Conservation (phyloP, 1,284 basidiomycete species). For the Rhodotorula sp. region DNA sequence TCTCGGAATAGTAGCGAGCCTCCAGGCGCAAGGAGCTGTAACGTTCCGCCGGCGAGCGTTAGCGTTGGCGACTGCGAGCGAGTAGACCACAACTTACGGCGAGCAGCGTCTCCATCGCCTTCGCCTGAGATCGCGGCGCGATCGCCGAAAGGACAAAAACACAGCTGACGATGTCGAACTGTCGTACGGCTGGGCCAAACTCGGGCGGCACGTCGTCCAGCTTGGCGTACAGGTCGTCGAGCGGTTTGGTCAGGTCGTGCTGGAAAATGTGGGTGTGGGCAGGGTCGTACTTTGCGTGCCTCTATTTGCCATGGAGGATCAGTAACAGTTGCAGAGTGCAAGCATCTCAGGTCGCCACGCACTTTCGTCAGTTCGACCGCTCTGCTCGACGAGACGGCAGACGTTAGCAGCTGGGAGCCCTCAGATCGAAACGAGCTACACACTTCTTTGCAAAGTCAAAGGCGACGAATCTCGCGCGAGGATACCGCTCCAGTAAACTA, state of each 20-base stretch:
- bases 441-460: conserved; percentile 38
- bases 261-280: conserved; percentile 48
- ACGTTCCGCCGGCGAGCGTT: neutral
- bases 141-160: conserved; percentile 51
- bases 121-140: conserved; percentile 45
- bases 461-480: conserved; percentile 20
- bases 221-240: conserved; percentile 6
- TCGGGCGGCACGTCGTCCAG: conserved; percentile 14
- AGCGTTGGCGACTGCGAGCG: too few relatives aligned
- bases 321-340: neutral
- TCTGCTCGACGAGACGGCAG: neutral
- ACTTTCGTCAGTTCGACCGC: conserved; percentile 37
- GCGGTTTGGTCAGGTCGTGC: conserved; percentile 44
- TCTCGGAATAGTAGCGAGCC: conserved; percentile 48
- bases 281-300: conserved; percentile 42
- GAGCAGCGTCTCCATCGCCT: conserved; percentile 40
- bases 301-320: neutral
- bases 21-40: conserved; percentile 40
- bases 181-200: conserved; percentile 21
- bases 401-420: neutral
- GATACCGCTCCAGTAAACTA: conserved; percentile 36
- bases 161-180: conserved; percentile 44
- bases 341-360: neutral
- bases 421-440: neutral
- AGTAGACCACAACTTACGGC: conserved; percentile 1